phyloP scores from a whole-genome alignment of 73 alveolate species.

The Paramecium pentaurelia region DNA sequence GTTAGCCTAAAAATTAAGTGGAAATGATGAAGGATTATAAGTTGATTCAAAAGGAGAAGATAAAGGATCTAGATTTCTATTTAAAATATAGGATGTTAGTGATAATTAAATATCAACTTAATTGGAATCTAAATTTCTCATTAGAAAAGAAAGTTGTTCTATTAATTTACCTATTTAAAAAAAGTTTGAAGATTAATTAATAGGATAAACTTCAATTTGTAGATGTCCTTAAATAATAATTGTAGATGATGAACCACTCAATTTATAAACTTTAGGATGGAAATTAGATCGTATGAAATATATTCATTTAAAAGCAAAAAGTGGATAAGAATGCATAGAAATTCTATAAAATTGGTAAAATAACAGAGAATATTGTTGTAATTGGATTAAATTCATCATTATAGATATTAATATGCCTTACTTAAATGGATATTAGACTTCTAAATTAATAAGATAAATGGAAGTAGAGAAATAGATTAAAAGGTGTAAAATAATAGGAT shows the following conservation, averaged over 20 bases:
- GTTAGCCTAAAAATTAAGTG: constrained; percentile 15
- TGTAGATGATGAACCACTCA: neutral
- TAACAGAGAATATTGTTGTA: neutral
- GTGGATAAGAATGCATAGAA: neutral
- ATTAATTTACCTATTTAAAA: neutral
- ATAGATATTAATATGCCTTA: constrained; percentile 48
- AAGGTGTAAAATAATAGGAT: neutral
- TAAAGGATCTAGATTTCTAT: constrained; percentile 44
- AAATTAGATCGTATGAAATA: neutral
- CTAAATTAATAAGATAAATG: neutral
- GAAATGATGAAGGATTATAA: constrained; percentile 31
- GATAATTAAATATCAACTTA: neutral
- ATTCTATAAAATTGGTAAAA: neutral
- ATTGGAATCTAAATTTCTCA: neutral
- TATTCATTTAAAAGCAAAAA: neutral
- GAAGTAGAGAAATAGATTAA: neutral
- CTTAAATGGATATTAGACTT: constrained; percentile 27
- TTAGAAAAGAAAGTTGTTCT: neutral
- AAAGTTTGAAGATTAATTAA: neutral
- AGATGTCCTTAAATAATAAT: neutral
- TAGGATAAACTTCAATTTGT: neutral
- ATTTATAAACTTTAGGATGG: neutral
- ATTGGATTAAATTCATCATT: neutral
- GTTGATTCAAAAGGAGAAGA: constrained; percentile 18
- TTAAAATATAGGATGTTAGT: neutral